Evolutionary conservation across 345 rosid species (phyloP).

Genomic region (Acer yangbiense): DNA sequence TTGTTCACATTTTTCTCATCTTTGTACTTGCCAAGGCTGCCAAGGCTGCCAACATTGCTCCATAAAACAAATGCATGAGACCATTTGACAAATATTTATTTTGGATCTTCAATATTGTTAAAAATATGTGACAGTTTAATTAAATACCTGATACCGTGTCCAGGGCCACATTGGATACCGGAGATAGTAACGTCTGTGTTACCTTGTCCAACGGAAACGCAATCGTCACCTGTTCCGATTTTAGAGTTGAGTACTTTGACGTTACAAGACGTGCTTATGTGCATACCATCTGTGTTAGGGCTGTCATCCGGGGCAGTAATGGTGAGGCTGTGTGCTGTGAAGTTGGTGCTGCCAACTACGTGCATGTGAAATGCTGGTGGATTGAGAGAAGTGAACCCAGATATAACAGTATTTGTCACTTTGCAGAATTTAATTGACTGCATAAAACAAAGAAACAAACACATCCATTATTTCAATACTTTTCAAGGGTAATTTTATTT

Average conservation of each 20-base stretch:
- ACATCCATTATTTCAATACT: not conserved
- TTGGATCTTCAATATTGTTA: too few relatives aligned
- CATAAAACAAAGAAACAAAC: constrained; percentile 4
- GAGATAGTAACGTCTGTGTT: constrained; percentile 21
- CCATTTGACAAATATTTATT: too few relatives aligned
- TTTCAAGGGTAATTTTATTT: not conserved
- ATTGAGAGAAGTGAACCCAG: constrained; percentile 42
- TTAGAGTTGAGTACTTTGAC: constrained; percentile 20
- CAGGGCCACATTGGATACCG: constrained; percentile 47
- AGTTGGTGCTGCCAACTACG: constrained; percentile 24
- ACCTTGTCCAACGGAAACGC: constrained; percentile 45
- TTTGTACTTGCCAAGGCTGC: constrained; percentile 31
- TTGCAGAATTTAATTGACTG: constrained; percentile 47
- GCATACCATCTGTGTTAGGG: constrained; percentile 58
- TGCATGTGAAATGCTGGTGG: constrained; percentile 62
- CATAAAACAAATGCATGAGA: too few relatives aligned
- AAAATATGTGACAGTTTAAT: not conserved
- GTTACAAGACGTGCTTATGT: constrained; percentile 28
- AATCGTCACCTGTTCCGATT: constrained; percentile 57
- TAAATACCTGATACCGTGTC: constrained; percentile 49
- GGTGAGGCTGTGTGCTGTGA: constrained; percentile 32
- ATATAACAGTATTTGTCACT: constrained; percentile 34
- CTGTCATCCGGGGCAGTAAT: constrained; percentile 57
- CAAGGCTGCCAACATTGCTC: constrained; percentile 47
- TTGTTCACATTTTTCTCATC: constrained; percentile 36